These are phyloP conservation scores for Pleurotus djamor DNA, from an alignment of 768 basidiomycete genomes.

Conservation along the genomic window DNA sequence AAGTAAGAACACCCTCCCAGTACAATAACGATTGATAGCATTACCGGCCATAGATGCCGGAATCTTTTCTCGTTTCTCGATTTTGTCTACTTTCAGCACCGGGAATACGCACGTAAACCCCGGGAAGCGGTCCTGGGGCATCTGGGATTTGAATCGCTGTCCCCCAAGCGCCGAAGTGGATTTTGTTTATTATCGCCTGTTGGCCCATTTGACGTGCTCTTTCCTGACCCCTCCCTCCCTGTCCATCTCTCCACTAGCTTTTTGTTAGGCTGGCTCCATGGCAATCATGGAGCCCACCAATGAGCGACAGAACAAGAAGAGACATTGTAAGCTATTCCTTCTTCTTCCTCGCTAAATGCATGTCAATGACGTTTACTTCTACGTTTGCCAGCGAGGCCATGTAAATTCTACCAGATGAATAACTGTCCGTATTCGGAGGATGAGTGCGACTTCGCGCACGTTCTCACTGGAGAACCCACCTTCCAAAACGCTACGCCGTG, in stretches of 20 bases:
- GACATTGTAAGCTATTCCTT: constrained; percentile 8
- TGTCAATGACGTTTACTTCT: constrained; percentile 9
- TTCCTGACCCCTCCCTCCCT: constrained; percentile 6
- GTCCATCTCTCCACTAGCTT: not conserved
- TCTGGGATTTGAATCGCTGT: not conserved
- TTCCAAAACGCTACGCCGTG: constrained; percentile 22
- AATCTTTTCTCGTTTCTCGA: constrained; percentile 2
- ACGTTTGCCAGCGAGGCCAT: constrained; percentile 40
- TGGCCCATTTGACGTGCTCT: not conserved
- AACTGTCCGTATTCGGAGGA: constrained; percentile 41
- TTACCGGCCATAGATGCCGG: constrained; percentile 3
- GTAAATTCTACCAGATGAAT: constrained; percentile 42
- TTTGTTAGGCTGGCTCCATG: constrained; percentile 4
- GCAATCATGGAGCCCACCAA: constrained; percentile 5
- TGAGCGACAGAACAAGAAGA: constrained; percentile 9
- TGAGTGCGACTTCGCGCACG: constrained; percentile 47
- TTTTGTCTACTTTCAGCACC: constrained; percentile 1
- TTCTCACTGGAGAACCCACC: constrained; percentile 20
- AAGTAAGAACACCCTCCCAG: not conserved
- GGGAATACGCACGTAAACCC: constrained; percentile 10
- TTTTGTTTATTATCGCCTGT: constrained; percentile 3
- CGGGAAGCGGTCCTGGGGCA: not conserved
- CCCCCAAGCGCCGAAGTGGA: constrained; percentile 3
- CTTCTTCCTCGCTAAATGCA: too few relatives aligned
- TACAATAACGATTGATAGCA: not conserved